Conservation (phyloP, 495 filamentous ascomycete genomes). For the Annulohypoxylon maeteangense region DNA sequence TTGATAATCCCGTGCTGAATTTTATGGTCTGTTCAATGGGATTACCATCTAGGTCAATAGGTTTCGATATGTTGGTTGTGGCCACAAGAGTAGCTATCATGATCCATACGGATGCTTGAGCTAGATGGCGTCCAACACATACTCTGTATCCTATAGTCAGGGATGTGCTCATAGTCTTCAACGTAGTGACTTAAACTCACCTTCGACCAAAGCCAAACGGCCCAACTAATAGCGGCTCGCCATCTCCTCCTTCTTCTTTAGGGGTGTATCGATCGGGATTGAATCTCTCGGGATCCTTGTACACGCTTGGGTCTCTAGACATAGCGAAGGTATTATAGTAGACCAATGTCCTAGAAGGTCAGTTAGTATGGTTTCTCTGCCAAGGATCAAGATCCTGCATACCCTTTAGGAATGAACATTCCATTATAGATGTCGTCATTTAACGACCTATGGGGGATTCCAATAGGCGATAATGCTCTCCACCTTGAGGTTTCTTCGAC, state of each 20-base stretch:
- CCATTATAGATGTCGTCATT: slow-evolving; percentile 64
- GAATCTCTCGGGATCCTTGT: slow-evolving; percentile 55
- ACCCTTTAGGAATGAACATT: slow-evolving; percentile 59
- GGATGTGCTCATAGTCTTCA: neutral
- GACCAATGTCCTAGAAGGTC: slow-evolving; percentile 48
- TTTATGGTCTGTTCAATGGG: slow-evolving; percentile 38
- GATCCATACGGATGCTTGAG: slow-evolving; percentile 45
- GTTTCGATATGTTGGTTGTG: slow-evolving; percentile 41
- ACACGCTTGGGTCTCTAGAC: slow-evolving; percentile 53
- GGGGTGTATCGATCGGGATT: slow-evolving; percentile 60
- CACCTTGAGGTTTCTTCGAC: slow-evolving; percentile 71
- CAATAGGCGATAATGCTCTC: slow-evolving; percentile 68
- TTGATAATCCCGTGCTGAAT: slow-evolving; percentile 42
- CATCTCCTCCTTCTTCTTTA: slow-evolving; percentile 56
- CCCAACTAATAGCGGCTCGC: slow-evolving; percentile 60
- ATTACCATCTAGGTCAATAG: slow-evolving; percentile 33
- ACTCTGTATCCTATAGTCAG: slow-evolving; percentile 26
- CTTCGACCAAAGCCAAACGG: slow-evolving; percentile 64
- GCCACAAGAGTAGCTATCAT: slow-evolving; percentile 42
- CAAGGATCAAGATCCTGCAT: neutral
- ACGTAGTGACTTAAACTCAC: slow-evolving; percentile 7
- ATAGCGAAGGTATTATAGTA: slow-evolving; percentile 62
- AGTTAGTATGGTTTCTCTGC: neutral
- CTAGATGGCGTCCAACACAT: slow-evolving; percentile 41
- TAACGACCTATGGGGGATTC: slow-evolving; percentile 66